Evolutionary conservation across 805 yeast species (phyloP).

Genomic region (Candida vaughaniae): DNA sequence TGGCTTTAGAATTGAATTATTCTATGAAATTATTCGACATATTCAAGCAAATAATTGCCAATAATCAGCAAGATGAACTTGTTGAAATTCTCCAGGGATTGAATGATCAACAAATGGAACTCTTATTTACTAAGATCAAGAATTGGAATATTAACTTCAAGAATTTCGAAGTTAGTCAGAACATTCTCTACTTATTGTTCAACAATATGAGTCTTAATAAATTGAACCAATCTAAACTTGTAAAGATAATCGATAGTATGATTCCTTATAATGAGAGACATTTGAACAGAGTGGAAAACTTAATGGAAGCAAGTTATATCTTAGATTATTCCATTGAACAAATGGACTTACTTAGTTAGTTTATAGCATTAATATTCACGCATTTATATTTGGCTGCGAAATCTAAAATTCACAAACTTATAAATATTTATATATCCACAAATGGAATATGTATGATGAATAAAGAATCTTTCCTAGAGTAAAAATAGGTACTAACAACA

Average conservation of each 20-base stretch:
- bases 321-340: slow-evolving; percentile 81
- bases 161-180: slow-evolving; percentile 79
- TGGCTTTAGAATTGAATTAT: slow-evolving; percentile 85
- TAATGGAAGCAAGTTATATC: slow-evolving; percentile 82
- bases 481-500: slow-evolving; percentile 1
- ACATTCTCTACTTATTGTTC: slow-evolving; percentile 65
- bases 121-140: slow-evolving; percentile 71
- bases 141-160: slow-evolving; percentile 94
- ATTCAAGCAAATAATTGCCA: slow-evolving; percentile 56
- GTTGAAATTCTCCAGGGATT: slow-evolving; percentile 63
- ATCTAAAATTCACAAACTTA: not conserved
- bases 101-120: slow-evolving; percentile 55
- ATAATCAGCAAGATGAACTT: slow-evolving; percentile 52
- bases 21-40: slow-evolving; percentile 86
- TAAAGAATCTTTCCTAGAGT: not conserved
- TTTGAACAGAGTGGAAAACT: slow-evolving; percentile 67
- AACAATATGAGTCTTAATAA: slow-evolving; percentile 52
- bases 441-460: slow-evolving; percentile 4
- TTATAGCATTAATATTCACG: slow-evolving; percentile 2
- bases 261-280: slow-evolving; percentile 91
- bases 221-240: slow-evolving; percentile 64
- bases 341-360: slow-evolving; percentile 45
- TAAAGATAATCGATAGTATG: slow-evolving; percentile 68
- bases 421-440: not conserved
- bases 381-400: slow-evolving; percentile 4